Evolutionary conservation across 768 basidiomycete genomes (phyloP), one percentile per base, ranked within the genome.

Genomic region (Trametes maxima): DNA sequence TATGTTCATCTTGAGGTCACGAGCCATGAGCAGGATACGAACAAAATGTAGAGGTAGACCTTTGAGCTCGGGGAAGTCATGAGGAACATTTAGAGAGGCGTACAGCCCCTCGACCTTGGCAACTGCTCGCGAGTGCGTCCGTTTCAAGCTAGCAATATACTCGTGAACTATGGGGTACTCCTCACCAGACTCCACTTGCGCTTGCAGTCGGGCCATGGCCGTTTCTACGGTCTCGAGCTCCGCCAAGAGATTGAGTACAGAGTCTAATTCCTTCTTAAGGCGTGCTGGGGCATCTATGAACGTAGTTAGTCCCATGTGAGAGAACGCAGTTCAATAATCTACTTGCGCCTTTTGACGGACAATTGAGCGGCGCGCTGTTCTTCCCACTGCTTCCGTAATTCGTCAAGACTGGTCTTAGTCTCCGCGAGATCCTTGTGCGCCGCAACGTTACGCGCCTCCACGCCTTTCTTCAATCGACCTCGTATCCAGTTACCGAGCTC

Each of bases 1-100:
- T 4, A 79, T 75, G 53, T 74, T 77, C 21, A 77, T 75, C 57
- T 79, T 80, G 24, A 78, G 66, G 61, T 79, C 76, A 0, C 70
- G 67, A 3, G 72, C 74, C 56, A 77, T 66, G 1, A 79, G 54
- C 0, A 80, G 72, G 0, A 65, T 69, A 2, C 60, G 60, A 3
- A 77, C 67, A 54, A 76, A 76, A 5, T 73, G 67, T 2, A 72
- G 47, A 14, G 69, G 60, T 5, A 76, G 44, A 5, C 66, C 67
- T n/a, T 64, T 25, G 3, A 80, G 73, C 24, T 74, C 75, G 0
- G 76, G 78, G 39, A 74, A 76, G 6, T 36, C 22, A 4, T 72
- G 62, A 3, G 67, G 67, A 11, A 79, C 55, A 46, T 79, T 77
- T 17, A 79, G 65, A 0, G 75, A 73, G 0, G 67, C 42, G 63